Evolutionary conservation across 164 flowering plant genomes (phyloP), one percentile per base, ranked within the genome.

Genomic region (Warburgia ugandensis): DNA sequence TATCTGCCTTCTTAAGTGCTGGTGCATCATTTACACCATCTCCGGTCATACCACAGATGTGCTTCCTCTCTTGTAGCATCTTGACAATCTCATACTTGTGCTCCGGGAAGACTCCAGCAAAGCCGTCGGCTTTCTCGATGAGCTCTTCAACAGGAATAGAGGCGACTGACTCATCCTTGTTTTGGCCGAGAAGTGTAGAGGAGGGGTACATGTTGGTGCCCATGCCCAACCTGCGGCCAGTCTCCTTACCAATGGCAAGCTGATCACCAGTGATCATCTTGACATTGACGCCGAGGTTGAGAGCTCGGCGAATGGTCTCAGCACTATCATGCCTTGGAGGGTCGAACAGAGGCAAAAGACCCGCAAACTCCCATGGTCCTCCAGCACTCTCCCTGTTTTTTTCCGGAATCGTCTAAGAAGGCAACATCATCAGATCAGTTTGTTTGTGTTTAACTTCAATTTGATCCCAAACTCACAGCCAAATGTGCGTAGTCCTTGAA

Each of bases 231-330:
- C 97, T 77, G 17, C 95, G 88, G 14, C 92, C 94, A 3, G 97
- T 88, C 58, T 88, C 97, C 58, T 81, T 88, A 37, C 89, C 95
- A 45, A 88, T 88, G 49, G 97, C 97, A 16, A 83, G 87, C 50
- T 88, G 94, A 30, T 88, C 97, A 50, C 97, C 95, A 1, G 95
- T 88, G 64, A 88, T 88, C 97, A 88, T 88, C 77, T 88, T 88
- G 25, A 88, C 97, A 52, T 73, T 85, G 51, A 88, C 86, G 19
- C 97, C 97, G 4, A 88, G 94, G 43, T 78, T 74, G 39, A 88
- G 82, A 30, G 97, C 95, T 3, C 83, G 66, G n/a, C 79, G 78
- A 26, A 88, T 85, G 17, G 94, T 88, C 72, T 88, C 97, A 31
- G 97, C 92, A 62, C 92, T 85, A 20, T 85, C 95, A 56, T 88